Conservation (phyloP, 1,284 basidiomycete species). For the Trichosporon faecale region DNA sequence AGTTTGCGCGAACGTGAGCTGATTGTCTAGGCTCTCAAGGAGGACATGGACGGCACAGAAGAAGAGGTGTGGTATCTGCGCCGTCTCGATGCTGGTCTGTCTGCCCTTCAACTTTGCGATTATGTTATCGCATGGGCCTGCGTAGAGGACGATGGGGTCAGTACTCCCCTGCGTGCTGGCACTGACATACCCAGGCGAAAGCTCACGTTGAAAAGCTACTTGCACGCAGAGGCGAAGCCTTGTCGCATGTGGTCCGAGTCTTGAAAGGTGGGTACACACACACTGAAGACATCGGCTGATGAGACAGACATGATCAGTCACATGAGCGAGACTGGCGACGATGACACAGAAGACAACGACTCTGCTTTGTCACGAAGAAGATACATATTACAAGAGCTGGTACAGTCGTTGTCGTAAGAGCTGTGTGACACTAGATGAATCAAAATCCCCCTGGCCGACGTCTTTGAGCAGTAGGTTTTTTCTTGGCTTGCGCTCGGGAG, state of each 20-base stretch:
- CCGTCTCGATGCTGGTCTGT: conserved; percentile 79
- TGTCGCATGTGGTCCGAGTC: conserved; percentile 36
- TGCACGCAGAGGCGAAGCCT: conserved; percentile 58
- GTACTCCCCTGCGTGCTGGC: conserved; percentile 37
- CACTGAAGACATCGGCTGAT: neutral
- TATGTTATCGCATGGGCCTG: conserved; percentile 91
- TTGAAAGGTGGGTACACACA: conserved; percentile 36
- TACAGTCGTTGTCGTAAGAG: conserved; percentile 29
- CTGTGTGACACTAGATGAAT: neutral
- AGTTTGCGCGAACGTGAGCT: neutral
- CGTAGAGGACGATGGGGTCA: conserved; percentile 97
- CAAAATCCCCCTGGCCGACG: conserved; percentile 45
- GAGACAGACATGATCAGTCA: conserved; percentile 35
- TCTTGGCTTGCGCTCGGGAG: conserved; percentile 28
- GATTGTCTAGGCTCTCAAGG: conserved; percentile 59
- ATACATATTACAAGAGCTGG: conserved; percentile 35
- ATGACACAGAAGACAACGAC: conserved; percentile 6
- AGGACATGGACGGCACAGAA: conserved; percentile 62
- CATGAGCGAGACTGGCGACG: conserved; percentile 29
- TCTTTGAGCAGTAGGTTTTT: conserved; percentile 30
- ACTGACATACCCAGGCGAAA: conserved; percentile 48
- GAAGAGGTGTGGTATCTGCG: conserved; percentile 78
- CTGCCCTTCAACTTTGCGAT: conserved; percentile 84
- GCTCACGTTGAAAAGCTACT: conserved; percentile 72
- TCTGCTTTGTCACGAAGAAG: conserved; percentile 26